phyloP scores from a whole-genome alignment of 345 rosid genomes.

The Boechera stricta region DNA sequence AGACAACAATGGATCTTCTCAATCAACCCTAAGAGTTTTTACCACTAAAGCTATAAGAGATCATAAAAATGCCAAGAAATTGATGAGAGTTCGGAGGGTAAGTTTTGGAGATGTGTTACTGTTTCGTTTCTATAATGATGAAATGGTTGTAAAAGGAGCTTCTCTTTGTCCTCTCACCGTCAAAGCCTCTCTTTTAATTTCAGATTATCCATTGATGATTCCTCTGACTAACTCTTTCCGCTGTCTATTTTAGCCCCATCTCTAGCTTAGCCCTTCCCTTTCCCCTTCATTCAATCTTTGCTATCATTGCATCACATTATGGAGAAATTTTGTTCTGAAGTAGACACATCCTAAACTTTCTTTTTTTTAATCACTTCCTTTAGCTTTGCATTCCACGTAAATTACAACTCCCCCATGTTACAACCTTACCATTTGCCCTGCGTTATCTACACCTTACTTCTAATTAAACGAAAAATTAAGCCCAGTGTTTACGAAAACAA shows the following conservation, averaged over 20 bases:
- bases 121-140: conserved; percentile 29
- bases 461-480: conserved; percentile 7
- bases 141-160: conserved; percentile 14
- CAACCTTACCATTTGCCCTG: conserved; percentile 16
- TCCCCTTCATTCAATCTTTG: conserved; percentile 27
- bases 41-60: conserved; percentile 24
- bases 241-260: conserved; percentile 39
- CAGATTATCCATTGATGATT: conserved; percentile 43
- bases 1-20: conserved; percentile 2
- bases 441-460: conserved; percentile 14
- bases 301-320: conserved; percentile 43
- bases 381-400: conserved; percentile 9
- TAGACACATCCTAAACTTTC: conserved; percentile 30
- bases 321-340: conserved; percentile 36
- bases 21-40: conserved; percentile 13
- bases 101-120: neutral
- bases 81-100: conserved; percentile 12
- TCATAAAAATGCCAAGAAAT: neutral
- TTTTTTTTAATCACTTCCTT: neutral
- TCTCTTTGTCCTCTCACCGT: conserved; percentile 34
- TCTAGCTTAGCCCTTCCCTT: conserved; percentile 36
- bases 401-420: conserved; percentile 20
- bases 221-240: conserved; percentile 40
- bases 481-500: neutral
- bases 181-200: conserved; percentile 33